Conservation (phyloP, 1,284 basidiomycete species). For the Cutaneotrichosporon sp. region DNA sequence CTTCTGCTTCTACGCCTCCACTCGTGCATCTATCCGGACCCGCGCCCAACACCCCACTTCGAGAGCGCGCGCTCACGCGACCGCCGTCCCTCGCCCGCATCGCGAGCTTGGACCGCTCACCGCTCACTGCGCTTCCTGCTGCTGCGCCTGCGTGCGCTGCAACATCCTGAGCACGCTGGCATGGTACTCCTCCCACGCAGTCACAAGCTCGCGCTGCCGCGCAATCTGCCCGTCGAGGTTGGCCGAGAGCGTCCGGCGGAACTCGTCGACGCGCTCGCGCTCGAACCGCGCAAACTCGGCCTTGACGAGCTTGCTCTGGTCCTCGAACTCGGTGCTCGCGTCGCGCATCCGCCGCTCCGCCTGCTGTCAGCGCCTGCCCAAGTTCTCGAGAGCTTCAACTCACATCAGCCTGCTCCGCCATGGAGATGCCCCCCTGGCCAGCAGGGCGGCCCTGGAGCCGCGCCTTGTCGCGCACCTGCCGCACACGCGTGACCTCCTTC, state of each 20-base stretch:
- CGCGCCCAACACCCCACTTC: too few relatives aligned
- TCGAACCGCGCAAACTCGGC: conserved; percentile 92
- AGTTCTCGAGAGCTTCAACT: conserved; percentile 25
- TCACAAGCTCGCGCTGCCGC: conserved; percentile 46
- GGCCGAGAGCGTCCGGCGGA: conserved; percentile 43
- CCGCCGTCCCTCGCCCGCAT: too few relatives aligned
- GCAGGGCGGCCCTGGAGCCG: conserved; percentile 67
- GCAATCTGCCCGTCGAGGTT: conserved; percentile 47
- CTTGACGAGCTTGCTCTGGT: conserved; percentile 83
- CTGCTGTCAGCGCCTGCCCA: conserved; percentile 54
- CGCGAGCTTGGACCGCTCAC: too few relatives aligned
- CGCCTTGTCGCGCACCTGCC: conserved; percentile 76
- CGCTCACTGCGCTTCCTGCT: neutral
- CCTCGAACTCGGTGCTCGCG: conserved; percentile 81
- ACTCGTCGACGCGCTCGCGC: conserved; percentile 75
- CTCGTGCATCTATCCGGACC: neutral
- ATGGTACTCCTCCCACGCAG: conserved; percentile 49
- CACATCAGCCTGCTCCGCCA: conserved; percentile 78
- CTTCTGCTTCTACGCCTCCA: too few relatives aligned
- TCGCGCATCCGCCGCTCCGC: conserved; percentile 80
- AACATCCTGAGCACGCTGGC: conserved; percentile 43
- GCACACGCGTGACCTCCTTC: conserved; percentile 69
- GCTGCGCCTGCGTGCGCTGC: conserved; percentile 34
- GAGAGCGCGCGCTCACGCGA: too few relatives aligned
- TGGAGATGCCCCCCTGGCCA: conserved; percentile 48